Percentiles rank a stretch among this genome's conserved stretches.
These are phyloP conservation scores for Apocynum venetum DNA, from an alignment of 257 asterid species.

Conservation along the genomic window DNA sequence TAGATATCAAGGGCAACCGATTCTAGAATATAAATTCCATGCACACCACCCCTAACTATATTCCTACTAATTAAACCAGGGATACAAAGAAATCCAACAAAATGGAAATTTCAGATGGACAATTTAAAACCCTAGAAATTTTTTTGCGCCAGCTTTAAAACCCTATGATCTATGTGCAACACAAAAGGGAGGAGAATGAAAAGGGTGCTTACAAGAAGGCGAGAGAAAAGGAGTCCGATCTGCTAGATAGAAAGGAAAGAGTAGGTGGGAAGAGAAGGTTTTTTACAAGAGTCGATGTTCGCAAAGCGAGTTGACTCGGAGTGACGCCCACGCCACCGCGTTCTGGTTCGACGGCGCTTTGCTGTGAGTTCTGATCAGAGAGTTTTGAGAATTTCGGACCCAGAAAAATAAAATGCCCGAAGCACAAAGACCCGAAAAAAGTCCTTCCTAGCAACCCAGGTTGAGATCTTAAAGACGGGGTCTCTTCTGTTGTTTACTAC, in stretches of 20 bases:
- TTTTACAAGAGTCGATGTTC: slow-evolving; percentile 12
- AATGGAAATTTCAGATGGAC: background rate
- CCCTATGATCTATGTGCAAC: slow-evolving; percentile 32
- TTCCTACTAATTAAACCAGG: background rate
- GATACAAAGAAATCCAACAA: background rate
- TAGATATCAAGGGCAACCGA: background rate
- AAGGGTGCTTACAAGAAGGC: slow-evolving; percentile 6
- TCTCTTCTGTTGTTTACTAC: background rate
- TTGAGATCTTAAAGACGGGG: slow-evolving; percentile 1
- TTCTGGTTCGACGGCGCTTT: background rate
- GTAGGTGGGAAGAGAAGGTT: slow-evolving; percentile 7
- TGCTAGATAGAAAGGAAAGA: slow-evolving; percentile 1
- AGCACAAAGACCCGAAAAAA: slow-evolving; percentile 6
- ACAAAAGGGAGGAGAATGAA: background rate
- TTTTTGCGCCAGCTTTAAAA: slow-evolving; percentile 9
- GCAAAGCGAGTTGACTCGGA: slow-evolving; percentile 15
- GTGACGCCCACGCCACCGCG: slow-evolving; percentile 1
- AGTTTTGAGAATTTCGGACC: slow-evolving; percentile 11
- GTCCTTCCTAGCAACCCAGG: background rate
- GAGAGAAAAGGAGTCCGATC: slow-evolving; percentile 17
- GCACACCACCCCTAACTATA: background rate
- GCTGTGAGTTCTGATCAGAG: background rate
- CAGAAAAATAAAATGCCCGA: background rate
- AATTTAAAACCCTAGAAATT: slow-evolving; percentile 35
- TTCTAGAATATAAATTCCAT: background rate